Conservation (phyloP, 1,284 basidiomycete species). For the Ganoderma meredithae region DNA sequence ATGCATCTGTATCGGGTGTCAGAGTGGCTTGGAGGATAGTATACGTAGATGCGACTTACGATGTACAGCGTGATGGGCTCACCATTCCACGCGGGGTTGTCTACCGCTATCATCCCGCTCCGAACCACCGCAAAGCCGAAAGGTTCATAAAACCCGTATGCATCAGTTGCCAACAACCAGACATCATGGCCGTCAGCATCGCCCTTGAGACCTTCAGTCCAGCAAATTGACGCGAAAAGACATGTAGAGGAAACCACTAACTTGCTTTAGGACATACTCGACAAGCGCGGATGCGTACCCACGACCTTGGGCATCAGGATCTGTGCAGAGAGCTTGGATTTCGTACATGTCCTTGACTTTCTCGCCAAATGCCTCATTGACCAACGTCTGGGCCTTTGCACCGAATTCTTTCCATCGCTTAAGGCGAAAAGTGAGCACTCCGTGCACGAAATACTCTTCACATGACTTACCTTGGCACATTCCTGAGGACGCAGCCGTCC, state of each 20-base stretch:
- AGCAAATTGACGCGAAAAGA: background rate
- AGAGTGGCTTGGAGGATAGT: background rate
- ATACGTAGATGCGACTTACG: constrained; percentile 4
- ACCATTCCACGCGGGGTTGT: constrained; percentile 22
- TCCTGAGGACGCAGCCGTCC: constrained; percentile 4
- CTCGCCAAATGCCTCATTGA: constrained; percentile 23
- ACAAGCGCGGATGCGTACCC: constrained; percentile 26
- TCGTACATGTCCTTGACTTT: constrained; percentile 24
- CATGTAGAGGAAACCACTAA: background rate
- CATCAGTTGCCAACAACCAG: constrained; percentile 25
- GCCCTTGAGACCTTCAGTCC: background rate
- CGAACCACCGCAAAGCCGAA: constrained; percentile 21
- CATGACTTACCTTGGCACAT: constrained; percentile 3
- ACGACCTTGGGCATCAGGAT: constrained; percentile 23
- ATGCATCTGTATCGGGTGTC: constrained; percentile 16
- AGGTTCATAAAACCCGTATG: constrained; percentile 20
- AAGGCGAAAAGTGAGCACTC: background rate
- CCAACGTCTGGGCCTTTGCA: constrained; percentile 1
- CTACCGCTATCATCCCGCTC: background rate
- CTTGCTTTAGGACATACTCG: constrained; percentile 17
- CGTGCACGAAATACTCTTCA: background rate
- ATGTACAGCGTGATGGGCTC: constrained; percentile 21
- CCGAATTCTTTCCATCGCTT: constrained; percentile 22
- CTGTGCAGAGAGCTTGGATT: constrained; percentile 17
- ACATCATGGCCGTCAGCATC: constrained; percentile 19